A percentile compares a stretch with the other conserved stretches of the same genome.
phyloP scores from a whole-genome alignment of 2,329 filamentous ascomycete genomes.

The Colletotrichum spinosum region DNA sequence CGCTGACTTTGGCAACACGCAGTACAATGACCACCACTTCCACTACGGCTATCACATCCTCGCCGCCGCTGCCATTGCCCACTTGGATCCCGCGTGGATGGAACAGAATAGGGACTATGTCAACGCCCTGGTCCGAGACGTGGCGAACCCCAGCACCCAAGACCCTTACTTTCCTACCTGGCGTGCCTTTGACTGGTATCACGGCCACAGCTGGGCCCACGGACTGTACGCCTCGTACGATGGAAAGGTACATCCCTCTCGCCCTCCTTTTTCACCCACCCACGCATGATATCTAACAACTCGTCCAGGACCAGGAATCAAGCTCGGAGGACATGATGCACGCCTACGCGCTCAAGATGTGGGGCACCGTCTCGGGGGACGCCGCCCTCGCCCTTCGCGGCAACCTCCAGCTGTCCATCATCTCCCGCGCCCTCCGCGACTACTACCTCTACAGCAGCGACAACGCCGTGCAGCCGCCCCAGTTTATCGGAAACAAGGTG shows the following conservation, averaged over 20 bases:
- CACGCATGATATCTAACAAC: conserved; percentile 11
- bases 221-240: conserved; percentile 77
- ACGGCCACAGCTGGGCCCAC: conserved; percentile 94
- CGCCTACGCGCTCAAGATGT: conserved; percentile 91
- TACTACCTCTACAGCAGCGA: conserved; percentile 84
- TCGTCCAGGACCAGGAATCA: conserved; percentile 76
- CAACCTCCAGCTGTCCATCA: conserved; percentile 85
- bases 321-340: conserved; percentile 92
- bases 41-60: conserved; percentile 93
- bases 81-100: conserved; percentile 82
- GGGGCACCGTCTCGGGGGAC: conserved; percentile 85
- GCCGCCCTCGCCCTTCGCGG: conserved; percentile 81
- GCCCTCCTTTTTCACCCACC: no score
- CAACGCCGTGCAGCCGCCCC: conserved; percentile 77
- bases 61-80: conserved; percentile 83
- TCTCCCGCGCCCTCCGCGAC: conserved; percentile 76
- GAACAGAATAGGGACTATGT: conserved; percentile 80
- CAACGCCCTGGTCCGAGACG: conserved; percentile 85
- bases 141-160: conserved; percentile 77
- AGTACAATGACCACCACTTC: conserved; percentile 82
- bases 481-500: conserved; percentile 86
- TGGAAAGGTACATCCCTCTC: conserved; percentile 67
- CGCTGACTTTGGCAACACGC: conserved; percentile 90
- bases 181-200: conserved; percentile 91
- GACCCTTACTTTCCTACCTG: conserved; percentile 86